These are phyloP conservation scores for Trichoderma sp. DNA, from an alignment of 2,329 filamentous ascomycete genomes.

Conservation along the genomic window DNA sequence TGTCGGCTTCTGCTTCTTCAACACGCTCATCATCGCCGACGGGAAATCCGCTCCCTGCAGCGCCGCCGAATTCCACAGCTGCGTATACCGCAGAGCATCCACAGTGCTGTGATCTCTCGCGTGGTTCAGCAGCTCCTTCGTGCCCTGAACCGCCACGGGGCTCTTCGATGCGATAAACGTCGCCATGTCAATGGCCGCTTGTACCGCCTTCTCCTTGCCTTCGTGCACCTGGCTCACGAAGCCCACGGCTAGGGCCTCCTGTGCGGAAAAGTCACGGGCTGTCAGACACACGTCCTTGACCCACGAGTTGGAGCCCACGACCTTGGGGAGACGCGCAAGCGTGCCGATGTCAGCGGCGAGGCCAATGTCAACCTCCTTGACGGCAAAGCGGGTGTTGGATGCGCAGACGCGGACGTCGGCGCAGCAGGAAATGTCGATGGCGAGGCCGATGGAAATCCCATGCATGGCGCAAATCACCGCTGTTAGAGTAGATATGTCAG, in stretches of 20 bases:
- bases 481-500: constrained; percentile 34
- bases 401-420: constrained; percentile 71
- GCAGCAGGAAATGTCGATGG: constrained; percentile 71
- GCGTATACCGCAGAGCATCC: constrained; percentile 81
- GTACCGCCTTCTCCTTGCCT: constrained; percentile 64
- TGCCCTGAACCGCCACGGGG: constrained; percentile 83
- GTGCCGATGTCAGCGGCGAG: constrained; percentile 79
- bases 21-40: constrained; percentile 70
- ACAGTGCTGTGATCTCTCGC: constrained; percentile 75
- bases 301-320: constrained; percentile 71
- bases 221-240: constrained; percentile 68
- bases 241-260: constrained; percentile 70
- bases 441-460: constrained; percentile 75
- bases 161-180: constrained; percentile 73
- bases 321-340: constrained; percentile 70
- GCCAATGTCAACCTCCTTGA: constrained; percentile 83
- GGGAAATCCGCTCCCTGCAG: constrained; percentile 79
- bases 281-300: constrained; percentile 77
- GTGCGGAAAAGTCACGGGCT: constrained; percentile 67
- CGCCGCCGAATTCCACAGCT: constrained; percentile 82
- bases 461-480: constrained; percentile 82
- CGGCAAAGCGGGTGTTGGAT: constrained; percentile 61
- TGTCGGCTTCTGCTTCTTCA: constrained; percentile 75
- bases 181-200: constrained; percentile 64
- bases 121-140: constrained; percentile 84